phyloP scores from a whole-genome alignment of 2,329 filamentous ascomycete species.

The Macrophomina phaseolina region DNA sequence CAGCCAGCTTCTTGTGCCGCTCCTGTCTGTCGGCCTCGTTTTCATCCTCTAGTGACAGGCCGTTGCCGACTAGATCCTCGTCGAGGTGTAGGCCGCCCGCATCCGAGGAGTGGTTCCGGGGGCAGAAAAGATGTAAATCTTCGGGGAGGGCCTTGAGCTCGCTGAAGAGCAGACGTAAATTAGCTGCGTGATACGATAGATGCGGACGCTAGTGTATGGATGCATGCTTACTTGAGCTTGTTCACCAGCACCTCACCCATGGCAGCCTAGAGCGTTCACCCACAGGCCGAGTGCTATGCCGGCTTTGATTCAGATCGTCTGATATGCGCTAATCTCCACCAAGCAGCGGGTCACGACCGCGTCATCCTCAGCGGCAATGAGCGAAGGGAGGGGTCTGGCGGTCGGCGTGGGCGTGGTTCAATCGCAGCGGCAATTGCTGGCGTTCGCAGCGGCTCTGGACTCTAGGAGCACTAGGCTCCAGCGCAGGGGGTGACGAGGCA shows the following conservation, averaged over 20 bases:
- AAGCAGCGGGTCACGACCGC: neutral
- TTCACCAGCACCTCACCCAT: constrained; percentile 26
- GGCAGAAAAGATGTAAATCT: constrained; percentile 56
- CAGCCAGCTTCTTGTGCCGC: constrained; percentile 41
- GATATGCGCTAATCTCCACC: neutral
- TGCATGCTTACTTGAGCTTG: constrained; percentile 22
- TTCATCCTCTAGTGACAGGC: constrained; percentile 35
- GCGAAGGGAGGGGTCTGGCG: neutral
- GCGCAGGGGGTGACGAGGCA: neutral
- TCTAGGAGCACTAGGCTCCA: neutral
- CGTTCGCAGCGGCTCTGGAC: too few species aligned
- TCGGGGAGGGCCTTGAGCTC: constrained; percentile 45
- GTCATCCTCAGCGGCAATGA: constrained; percentile 8
- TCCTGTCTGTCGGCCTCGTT: constrained; percentile 35
- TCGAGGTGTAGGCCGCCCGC: constrained; percentile 49
- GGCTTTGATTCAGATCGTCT: neutral
- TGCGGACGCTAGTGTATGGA: neutral
- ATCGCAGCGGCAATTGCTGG: neutral
- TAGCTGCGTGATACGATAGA: neutral
- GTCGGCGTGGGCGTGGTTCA: neutral
- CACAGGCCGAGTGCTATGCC: neutral
- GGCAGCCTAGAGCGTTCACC: neutral
- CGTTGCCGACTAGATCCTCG: constrained; percentile 48
- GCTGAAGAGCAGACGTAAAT: constrained; percentile 31
- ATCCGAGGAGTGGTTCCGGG: constrained; percentile 41